Base-by-base conservation (phyloP, 2,329 filamentous ascomycete species). In the Chrysosporium queenslandicum region DNA sequence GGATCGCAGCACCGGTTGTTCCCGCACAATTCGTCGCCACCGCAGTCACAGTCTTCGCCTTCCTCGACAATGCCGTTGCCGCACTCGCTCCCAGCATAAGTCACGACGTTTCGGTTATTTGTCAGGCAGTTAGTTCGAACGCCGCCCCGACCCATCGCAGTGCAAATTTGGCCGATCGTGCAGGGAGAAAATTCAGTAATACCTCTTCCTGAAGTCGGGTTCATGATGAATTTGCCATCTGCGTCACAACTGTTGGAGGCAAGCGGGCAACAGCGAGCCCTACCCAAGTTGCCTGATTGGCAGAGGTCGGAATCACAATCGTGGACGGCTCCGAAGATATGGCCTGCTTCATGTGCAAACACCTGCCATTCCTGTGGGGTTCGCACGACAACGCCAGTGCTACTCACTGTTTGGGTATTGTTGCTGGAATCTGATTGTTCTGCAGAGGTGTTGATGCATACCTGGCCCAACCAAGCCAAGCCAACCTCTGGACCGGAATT, bases 11-110 rank as follows among this genome's bases (percentile, higher is more conserved):
- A 98, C 12, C 67, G 64, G 69, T 97, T 92, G 62, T 76, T 69
- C 21, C 75, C 80, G 66, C 92, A 98, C 36, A 79, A 80, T 12
- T 73, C 69, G 12, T 74, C 71, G 51, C 91, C 91, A 56, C 92
- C 92, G 63, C 92, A 98, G 69, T 98, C 92, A 69, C 92, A 98
- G 50, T 98, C 86, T 70, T 98, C 92, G 57, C 88, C 92, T 16
- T 79, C 74, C 70, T 97, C 92, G 47, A 98, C 92, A 58, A 98
- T 97, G 50, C 92, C 92, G 68, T 98, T 98, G 53, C 92, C 92
- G 68, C 92, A 98, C 64, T 90, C 83, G 60, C 84, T 85, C 51
- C 85, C 87, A 0, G 82, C 85, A 60, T 94, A 87, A 25, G 86
- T 92, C 29, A 80, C 78, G 43, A 98, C 82, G 58, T 86, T 83